Conservation (phyloP, 768 basidiomycete species). For the Russula emetica region DNA sequence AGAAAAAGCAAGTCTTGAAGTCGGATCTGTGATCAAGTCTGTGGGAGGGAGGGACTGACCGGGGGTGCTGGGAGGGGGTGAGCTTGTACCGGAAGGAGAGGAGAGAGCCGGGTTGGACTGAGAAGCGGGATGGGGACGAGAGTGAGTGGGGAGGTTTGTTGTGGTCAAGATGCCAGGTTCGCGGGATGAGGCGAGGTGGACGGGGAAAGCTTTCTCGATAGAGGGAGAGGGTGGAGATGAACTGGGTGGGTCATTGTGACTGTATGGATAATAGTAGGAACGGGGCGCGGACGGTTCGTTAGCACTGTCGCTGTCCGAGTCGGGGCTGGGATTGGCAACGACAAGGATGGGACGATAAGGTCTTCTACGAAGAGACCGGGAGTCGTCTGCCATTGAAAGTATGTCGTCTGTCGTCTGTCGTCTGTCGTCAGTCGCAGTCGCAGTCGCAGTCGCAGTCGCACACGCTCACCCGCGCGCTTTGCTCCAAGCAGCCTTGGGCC, state of each 20-base stretch:
- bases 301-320: slow-evolving; percentile 41
- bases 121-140: slow-evolving; percentile 33
- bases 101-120: slow-evolving; percentile 56
- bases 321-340: slow-evolving; percentile 60
- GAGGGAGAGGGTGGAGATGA: slow-evolving; percentile 33
- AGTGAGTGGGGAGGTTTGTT: slow-evolving; percentile 35
- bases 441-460: no score
- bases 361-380: slow-evolving; percentile 38
- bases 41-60: slow-evolving; percentile 45
- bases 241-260: slow-evolving; percentile 31
- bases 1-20: slow-evolving; percentile 35
- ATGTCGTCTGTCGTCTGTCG: background rate
- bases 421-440: no score
- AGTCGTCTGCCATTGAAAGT: slow-evolving; percentile 56
- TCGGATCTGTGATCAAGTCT: slow-evolving; percentile 39
- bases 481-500: background rate
- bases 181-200: slow-evolving; percentile 29
- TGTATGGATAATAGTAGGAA: slow-evolving; percentile 27
- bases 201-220: slow-evolving; percentile 29
- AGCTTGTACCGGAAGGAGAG: slow-evolving; percentile 66
- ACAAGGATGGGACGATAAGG: slow-evolving; percentile 42
- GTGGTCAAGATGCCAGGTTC: slow-evolving; percentile 37
- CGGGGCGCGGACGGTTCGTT: slow-evolving; percentile 30
- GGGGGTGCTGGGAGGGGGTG: slow-evolving; percentile 67
- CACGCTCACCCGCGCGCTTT: slow-evolving; percentile 6